Evolutionary conservation across 371 early-diverging fungal genomes (phyloP).

Genomic region (Mortierella sp.): DNA sequence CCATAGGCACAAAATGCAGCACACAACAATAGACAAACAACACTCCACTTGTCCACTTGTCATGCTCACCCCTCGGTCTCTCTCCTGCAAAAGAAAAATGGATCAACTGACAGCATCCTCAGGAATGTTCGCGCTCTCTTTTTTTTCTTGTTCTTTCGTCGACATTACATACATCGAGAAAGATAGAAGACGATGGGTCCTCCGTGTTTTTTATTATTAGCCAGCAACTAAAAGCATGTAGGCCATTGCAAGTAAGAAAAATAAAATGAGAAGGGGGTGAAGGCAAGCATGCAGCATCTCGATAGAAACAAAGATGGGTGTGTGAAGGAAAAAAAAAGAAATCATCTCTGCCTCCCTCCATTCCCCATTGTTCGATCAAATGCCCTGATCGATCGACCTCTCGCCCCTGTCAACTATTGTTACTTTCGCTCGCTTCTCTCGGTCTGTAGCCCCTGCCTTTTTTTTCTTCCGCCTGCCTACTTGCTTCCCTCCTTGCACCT

Average conservation of each 20-base stretch:
- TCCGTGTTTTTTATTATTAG: slow-evolving; percentile 8
- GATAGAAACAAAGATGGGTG: not conserved
- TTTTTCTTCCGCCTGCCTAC: no score
- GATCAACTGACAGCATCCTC: slow-evolving; percentile 7
- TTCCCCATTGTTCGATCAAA: not conserved
- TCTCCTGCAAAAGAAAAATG: slow-evolving; percentile 2
- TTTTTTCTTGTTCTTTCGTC: not conserved
- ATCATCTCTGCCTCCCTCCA: not conserved
- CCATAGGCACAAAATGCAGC: not conserved
- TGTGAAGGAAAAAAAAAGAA: no score
- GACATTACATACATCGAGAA: not conserved
- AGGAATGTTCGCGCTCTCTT: slow-evolving; percentile 1
- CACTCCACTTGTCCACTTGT: not conserved
- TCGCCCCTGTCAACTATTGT: no score
- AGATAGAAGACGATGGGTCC: not conserved
- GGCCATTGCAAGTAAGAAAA: not conserved
- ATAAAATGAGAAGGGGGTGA: not conserved
- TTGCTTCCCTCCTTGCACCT: not conserved
- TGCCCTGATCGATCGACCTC: no score
- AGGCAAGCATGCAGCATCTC: not conserved
- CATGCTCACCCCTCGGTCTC: not conserved
- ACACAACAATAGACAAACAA: not conserved
- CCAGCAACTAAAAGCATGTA: not conserved
- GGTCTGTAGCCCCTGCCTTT: no score
- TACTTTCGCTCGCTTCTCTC: no score